phyloP scores from a whole-genome alignment of 1,139 yeast genomes.

The Blastobotrys aristatus region DNA sequence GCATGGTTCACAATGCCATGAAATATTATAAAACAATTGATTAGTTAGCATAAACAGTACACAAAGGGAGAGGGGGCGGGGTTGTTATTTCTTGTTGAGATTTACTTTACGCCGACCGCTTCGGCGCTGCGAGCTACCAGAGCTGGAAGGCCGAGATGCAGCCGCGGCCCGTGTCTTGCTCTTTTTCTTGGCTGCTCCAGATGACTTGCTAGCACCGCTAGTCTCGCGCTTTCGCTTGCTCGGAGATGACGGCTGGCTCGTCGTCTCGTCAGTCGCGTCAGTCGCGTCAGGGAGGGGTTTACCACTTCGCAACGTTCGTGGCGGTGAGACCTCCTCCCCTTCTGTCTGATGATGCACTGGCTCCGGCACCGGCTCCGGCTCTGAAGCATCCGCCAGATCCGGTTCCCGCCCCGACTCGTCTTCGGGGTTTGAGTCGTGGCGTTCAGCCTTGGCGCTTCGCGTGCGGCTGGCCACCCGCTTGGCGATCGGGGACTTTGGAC shows the following conservation, averaged over 20 bases:
- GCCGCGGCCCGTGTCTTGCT: not conserved
- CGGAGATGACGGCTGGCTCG: not conserved
- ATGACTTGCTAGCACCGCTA: not conserved
- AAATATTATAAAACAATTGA: too few species aligned
- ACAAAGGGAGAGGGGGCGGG: not conserved
- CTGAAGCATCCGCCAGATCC: too few species aligned
- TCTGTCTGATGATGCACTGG: too few species aligned
- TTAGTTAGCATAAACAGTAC: not conserved
- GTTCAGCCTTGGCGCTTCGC: too few species aligned
- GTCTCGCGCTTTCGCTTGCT: not conserved
- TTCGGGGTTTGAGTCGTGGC: too few species aligned
- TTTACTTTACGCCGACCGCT: constrained; percentile 12
- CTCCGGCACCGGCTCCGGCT: too few species aligned
- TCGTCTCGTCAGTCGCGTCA: not conserved
- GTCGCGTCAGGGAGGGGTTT: not conserved
- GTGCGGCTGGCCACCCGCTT: too few species aligned
- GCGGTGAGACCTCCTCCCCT: not conserved
- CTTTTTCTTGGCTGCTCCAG: not conserved
- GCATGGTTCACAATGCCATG: too few species aligned
- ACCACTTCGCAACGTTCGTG: constrained; percentile 4
- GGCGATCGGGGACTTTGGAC: too few species aligned
- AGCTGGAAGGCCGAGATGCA: not conserved
- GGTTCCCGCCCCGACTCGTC: too few species aligned
- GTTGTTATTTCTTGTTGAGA: constrained; percentile 8
- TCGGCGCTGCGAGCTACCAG: not conserved